phyloP scores from a whole-genome alignment of 495 filamentous ascomycete genomes.

The Tuber calosporum region DNA sequence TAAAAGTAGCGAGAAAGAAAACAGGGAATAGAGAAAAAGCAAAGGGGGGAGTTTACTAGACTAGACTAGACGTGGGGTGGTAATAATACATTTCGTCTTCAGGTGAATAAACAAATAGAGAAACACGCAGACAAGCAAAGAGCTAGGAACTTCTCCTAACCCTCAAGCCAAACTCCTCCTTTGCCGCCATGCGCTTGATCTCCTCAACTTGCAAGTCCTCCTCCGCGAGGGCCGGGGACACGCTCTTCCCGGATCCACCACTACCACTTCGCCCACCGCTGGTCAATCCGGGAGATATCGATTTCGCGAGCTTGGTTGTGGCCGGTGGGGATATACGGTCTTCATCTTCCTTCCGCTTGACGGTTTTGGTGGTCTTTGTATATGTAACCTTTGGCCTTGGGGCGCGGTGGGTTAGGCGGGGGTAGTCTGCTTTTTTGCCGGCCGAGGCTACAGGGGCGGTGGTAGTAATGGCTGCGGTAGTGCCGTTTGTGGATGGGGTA shows the following conservation, averaged over 20 bases:
- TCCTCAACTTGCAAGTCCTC: constrained; percentile 32
- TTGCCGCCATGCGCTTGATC: constrained; percentile 32
- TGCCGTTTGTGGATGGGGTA: constrained; percentile 1
- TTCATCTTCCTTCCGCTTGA: constrained; percentile 38
- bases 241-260: constrained; percentile 8
- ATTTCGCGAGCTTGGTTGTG: constrained; percentile 17
- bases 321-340: constrained; percentile 23
- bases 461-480: constrained; percentile 1
- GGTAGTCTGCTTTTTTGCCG: constrained; percentile 15
- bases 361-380: constrained; percentile 33
- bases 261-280: constrained; percentile 6
- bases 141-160: constrained; percentile 26
- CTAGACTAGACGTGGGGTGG: neutral
- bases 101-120: neutral
- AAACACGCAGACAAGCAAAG: constrained; percentile 18
- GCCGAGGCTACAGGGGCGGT: neutral
- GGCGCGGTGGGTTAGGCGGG: constrained; percentile 21
- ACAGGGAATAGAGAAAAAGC: constrained; percentile 10
- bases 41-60: neutral
- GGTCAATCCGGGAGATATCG: constrained; percentile 23
- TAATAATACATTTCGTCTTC: constrained; percentile 2
- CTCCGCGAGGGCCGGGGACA: constrained; percentile 13
- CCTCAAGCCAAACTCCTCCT: constrained; percentile 33
- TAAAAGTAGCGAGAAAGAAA: constrained; percentile 2
- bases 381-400: constrained; percentile 37